Conservation (phyloP, 2,329 filamentous ascomycete genomes). For the Cladosporium sp. region DNA sequence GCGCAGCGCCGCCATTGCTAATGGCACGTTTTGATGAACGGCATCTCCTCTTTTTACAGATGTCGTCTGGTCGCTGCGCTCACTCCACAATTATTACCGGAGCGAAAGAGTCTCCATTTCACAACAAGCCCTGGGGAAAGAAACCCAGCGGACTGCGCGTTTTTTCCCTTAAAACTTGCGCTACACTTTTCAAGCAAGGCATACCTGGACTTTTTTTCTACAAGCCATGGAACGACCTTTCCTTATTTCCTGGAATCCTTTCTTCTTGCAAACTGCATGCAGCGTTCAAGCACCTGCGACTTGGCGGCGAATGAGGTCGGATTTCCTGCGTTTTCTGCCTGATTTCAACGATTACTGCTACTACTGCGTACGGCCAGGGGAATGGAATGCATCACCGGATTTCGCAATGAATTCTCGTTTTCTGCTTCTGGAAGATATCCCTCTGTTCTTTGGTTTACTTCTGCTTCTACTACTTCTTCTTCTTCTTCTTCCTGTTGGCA, state of each 20-base stretch:
- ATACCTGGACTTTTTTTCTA: background rate
- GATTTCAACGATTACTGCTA: too few relatives aligned
- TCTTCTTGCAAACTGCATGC: background rate
- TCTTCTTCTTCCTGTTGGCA: too few relatives aligned
- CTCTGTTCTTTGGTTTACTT: too few relatives aligned
- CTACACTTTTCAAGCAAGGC: background rate
- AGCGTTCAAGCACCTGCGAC: constrained; percentile 10
- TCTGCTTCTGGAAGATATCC: too few relatives aligned
- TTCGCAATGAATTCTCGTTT: too few relatives aligned
- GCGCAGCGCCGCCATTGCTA: constrained; percentile 24
- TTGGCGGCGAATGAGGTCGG: too few relatives aligned
- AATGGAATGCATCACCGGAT: too few relatives aligned
- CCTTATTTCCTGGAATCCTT: background rate
- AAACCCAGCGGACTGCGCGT: background rate
- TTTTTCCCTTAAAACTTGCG: background rate
- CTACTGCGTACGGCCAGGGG: too few relatives aligned
- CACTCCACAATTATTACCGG: background rate
- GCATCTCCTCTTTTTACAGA: background rate
- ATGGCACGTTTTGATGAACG: constrained; percentile 13
- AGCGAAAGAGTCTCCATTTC: background rate
- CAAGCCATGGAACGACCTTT: too few relatives aligned
- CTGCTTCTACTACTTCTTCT: too few relatives aligned
- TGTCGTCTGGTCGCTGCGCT: constrained; percentile 17
- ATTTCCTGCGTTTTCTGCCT: too few relatives aligned
- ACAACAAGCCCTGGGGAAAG: background rate